These are phyloP conservation scores for Nitzschia sp. DNA, from an alignment of 108 stramenopile genomes.

Conservation along the genomic window DNA sequence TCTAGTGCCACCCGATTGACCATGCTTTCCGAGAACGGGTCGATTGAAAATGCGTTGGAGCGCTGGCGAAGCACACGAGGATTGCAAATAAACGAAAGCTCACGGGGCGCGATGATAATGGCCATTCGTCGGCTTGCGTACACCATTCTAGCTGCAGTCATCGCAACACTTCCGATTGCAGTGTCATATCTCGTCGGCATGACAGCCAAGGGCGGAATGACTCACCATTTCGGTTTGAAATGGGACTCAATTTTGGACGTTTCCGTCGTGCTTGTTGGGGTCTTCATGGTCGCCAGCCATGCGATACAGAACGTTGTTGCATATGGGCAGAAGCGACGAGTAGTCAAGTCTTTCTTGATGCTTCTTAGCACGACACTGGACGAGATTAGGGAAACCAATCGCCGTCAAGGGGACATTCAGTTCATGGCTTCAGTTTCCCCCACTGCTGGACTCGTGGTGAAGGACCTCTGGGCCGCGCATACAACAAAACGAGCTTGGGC, in stretches of 20 bases:
- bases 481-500: conserved; percentile 76
- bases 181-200: conserved; percentile 18
- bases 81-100: not conserved
- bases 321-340: conserved; percentile 22
- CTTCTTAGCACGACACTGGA: conserved; percentile 43
- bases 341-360: conserved; percentile 47
- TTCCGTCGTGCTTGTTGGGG: conserved; percentile 51
- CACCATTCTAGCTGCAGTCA: conserved; percentile 28
- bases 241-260: conserved; percentile 69
- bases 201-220: not conserved
- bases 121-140: conserved; percentile 42
- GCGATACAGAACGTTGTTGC: conserved; percentile 42
- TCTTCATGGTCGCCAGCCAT: conserved; percentile 42
- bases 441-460: conserved; percentile 65
- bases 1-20: conserved; percentile 73
- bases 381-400: conserved; percentile 45
- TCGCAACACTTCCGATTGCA: conserved; percentile 19
- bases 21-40: conserved; percentile 59
- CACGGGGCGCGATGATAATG: conserved; percentile 18
- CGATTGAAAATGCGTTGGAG: conserved; percentile 64
- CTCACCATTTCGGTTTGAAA: conserved; percentile 11
- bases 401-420: conserved; percentile 24
- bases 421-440: conserved; percentile 66
- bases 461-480: conserved; percentile 88
- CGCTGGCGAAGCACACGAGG: conserved; percentile 42